Evolutionary conservation across 768 basidiomycete species (phyloP).

Genomic region (Mycena leptocephala): DNA sequence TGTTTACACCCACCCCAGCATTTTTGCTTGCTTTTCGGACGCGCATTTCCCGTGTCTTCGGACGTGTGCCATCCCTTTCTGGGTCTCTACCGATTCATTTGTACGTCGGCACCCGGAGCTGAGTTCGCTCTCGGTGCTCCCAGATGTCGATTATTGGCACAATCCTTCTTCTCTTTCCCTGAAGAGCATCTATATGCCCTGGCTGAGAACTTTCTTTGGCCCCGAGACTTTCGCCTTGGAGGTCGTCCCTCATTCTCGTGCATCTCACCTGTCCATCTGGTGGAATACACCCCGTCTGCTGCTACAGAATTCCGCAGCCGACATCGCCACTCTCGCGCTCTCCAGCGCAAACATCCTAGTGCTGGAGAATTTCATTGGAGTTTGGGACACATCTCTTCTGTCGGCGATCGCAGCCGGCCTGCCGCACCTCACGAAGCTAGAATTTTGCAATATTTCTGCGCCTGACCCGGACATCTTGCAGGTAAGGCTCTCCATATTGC

Average conservation of each 20-base stretch:
- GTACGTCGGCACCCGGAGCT: background rate
- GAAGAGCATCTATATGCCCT: background rate
- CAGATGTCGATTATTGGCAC: background rate
- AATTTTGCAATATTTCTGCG: background rate
- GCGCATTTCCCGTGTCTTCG: background rate
- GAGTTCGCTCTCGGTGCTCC: background rate
- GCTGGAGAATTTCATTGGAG: background rate
- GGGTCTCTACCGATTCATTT: background rate
- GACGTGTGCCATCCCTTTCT: background rate
- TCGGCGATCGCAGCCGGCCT: too few relatives aligned
- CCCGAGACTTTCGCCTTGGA: background rate
- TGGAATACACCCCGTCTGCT: too few relatives aligned
- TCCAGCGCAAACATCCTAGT: background rate
- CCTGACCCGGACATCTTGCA: background rate
- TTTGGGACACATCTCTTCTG: background rate
- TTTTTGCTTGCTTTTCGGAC: background rate
- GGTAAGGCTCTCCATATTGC: background rate
- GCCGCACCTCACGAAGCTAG: background rate
- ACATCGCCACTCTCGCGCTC: background rate
- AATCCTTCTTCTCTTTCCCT: background rate
- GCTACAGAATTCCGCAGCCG: background rate
- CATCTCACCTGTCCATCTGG: too few relatives aligned
- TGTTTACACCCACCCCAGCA: background rate
- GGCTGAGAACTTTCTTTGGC: background rate
- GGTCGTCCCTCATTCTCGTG: background rate